phyloP scores from a whole-genome alignment of 1,284 basidiomycete genomes.

The Fomes fomentarius region DNA sequence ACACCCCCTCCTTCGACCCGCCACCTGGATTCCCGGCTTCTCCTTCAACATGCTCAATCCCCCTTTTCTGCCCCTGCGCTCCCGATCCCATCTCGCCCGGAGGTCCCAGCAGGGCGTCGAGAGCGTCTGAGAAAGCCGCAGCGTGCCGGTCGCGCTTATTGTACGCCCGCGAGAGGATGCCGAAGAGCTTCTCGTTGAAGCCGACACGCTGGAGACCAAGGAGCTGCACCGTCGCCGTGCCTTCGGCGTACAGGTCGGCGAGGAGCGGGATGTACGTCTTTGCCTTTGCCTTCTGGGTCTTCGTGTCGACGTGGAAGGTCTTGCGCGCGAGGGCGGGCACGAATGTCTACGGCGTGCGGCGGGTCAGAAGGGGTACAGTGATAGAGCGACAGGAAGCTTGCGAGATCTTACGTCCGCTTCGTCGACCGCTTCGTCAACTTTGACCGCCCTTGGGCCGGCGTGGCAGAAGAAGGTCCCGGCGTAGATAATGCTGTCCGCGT shows the following conservation, averaged over 20 bases:
- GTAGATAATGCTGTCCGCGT: conserved; percentile 12
- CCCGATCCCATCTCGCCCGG: no score
- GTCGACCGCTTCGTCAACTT: not conserved
- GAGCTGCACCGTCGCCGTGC: conserved; percentile 7
- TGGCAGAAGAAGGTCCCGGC: conserved; percentile 20
- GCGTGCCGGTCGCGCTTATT: conserved; percentile 1
- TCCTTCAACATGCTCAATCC: no score
- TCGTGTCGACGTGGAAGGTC: conserved; percentile 11
- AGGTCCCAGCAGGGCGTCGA: not conserved
- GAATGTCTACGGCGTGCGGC: not conserved
- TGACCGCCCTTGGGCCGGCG: conserved; percentile 3
- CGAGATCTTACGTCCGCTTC: no score
- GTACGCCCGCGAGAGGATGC: conserved; percentile 7
- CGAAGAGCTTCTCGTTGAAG: conserved; percentile 17
- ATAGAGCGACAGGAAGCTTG: no score
- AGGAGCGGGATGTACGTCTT: conserved; percentile 10
- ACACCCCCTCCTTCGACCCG: no score
- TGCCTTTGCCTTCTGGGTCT: conserved; percentile 10
- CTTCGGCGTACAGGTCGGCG: conserved; percentile 7
- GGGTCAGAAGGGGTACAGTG: no score
- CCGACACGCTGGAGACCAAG: conserved; percentile 24
- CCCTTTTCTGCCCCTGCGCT: no score
- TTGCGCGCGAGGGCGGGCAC: conserved; percentile 3
- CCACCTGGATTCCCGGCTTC: no score
- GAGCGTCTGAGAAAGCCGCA: not conserved